Conservation (phyloP, 306 rosid genomes). For the Luffa aegyptiaca region DNA sequence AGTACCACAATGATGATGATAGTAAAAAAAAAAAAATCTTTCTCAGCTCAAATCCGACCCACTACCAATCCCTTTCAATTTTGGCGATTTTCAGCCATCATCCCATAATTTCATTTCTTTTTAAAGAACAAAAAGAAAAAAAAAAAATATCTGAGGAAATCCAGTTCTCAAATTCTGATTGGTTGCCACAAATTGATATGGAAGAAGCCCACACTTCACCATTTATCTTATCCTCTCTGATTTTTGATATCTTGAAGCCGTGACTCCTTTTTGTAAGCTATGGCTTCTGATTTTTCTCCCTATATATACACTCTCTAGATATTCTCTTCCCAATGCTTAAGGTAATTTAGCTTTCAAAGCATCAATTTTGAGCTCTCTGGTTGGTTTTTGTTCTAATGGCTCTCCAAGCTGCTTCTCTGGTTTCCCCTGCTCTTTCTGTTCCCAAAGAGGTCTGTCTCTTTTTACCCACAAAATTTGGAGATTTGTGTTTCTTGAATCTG, state of each 20-base stretch:
- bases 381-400: slow-evolving; percentile 23
- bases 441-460: slow-evolving; percentile 36
- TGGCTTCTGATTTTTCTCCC: background rate
- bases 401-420: slow-evolving; percentile 46
- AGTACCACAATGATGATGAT: background rate
- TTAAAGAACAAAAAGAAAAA: background rate
- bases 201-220: slow-evolving; percentile 28
- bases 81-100: slow-evolving; percentile 12
- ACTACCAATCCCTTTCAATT: background rate
- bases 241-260: slow-evolving; percentile 4
- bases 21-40: background rate
- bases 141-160: slow-evolving; percentile 28
- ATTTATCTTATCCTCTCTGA: slow-evolving; percentile 40
- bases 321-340: slow-evolving; percentile 1
- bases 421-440: slow-evolving; percentile 38
- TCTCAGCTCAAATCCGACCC: background rate
- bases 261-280: background rate
- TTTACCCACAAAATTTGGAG: background rate
- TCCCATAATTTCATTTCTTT: slow-evolving; percentile 18
- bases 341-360: background rate
- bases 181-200: slow-evolving; percentile 27
- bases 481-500: background rate
- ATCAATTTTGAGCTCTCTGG: background rate
- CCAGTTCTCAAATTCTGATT: slow-evolving; percentile 27
- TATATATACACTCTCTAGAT: slow-evolving; percentile 10